phyloP scores from a whole-genome alignment of 352 stramenopile species.

The Phytophthora ohioensis region DNA sequence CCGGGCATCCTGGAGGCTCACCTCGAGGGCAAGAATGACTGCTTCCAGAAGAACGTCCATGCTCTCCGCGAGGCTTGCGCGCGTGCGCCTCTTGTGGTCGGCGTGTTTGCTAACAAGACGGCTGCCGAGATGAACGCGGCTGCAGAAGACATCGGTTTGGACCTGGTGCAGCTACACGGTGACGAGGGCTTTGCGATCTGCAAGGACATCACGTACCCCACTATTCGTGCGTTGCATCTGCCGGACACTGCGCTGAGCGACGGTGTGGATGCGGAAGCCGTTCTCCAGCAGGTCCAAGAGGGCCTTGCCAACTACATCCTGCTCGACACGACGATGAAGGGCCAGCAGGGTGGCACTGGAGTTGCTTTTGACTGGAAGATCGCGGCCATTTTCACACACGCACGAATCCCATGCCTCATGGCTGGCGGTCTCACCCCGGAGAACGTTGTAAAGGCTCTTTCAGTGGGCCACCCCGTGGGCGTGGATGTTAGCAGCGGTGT shows the following conservation, averaged over 20 bases:
- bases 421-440: slow-evolving; percentile 95
- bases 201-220: slow-evolving; percentile 87
- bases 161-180: slow-evolving; percentile 98
- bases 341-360: slow-evolving; percentile 92
- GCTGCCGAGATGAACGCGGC: slow-evolving; percentile 92
- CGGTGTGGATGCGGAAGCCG: slow-evolving; percentile 76
- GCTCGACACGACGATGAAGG: slow-evolving; percentile 97
- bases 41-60: slow-evolving; percentile 83
- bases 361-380: slow-evolving; percentile 97
- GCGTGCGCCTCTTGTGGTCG: slow-evolving; percentile 91
- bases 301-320: slow-evolving; percentile 91
- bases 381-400: slow-evolving; percentile 89
- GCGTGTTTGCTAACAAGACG: slow-evolving; percentile 97
- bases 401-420: slow-evolving; percentile 95
- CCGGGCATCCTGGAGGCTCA: slow-evolving; percentile 50
- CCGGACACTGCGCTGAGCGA: slow-evolving; percentile 84
- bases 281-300: slow-evolving; percentile 71
- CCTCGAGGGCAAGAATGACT: slow-evolving; percentile 56
- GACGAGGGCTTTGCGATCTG: slow-evolving; percentile 94
- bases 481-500: slow-evolving; percentile 97
- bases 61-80: slow-evolving; percentile 73
- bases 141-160: slow-evolving; percentile 91
- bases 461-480: slow-evolving; percentile 84
- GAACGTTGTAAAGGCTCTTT: slow-evolving; percentile 94
- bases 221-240: slow-evolving; percentile 94